Conservation (phyloP, 169 alveolate species). For the Sarcocystis neurona region DNA sequence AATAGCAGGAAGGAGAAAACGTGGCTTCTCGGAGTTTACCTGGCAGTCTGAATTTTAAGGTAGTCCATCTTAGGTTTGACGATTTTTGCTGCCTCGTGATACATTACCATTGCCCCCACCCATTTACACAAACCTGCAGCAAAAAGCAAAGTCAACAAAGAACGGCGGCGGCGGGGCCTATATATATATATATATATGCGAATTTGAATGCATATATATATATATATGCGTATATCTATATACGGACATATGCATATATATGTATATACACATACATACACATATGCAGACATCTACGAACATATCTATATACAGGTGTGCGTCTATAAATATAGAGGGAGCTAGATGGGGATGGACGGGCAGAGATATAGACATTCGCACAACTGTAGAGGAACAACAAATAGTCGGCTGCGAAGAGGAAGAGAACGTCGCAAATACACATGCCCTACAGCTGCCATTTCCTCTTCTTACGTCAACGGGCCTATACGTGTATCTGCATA, state of each 20-base stretch:
- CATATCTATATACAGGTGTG: background rate
- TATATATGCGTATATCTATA: background rate
- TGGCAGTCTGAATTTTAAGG: conserved; percentile 87
- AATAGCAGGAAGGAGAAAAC: background rate
- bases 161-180: background rate
- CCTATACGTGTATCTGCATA: too few species aligned
- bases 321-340: background rate
- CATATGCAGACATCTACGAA: too few species aligned
- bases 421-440: too few species aligned
- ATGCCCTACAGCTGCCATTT: too few species aligned
- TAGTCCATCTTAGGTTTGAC: conserved; percentile 95
- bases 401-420: too few species aligned
- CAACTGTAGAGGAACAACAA: too few species aligned
- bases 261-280: too few species aligned
- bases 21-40: conserved; percentile 67
- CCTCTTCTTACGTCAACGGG: too few species aligned
- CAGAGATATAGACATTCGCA: too few species aligned
- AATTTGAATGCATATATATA: background rate
- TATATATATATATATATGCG: background rate
- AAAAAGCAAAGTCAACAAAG: background rate
- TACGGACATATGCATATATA: too few species aligned
- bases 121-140: conserved; percentile 85
- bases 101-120: conserved; percentile 92
- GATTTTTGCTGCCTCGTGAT: conserved; percentile 93
- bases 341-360: too few species aligned